Conservation (phyloP, 2,329 filamentous ascomycete genomes). For the Paecilomyces dactylethromorphus region DNA sequence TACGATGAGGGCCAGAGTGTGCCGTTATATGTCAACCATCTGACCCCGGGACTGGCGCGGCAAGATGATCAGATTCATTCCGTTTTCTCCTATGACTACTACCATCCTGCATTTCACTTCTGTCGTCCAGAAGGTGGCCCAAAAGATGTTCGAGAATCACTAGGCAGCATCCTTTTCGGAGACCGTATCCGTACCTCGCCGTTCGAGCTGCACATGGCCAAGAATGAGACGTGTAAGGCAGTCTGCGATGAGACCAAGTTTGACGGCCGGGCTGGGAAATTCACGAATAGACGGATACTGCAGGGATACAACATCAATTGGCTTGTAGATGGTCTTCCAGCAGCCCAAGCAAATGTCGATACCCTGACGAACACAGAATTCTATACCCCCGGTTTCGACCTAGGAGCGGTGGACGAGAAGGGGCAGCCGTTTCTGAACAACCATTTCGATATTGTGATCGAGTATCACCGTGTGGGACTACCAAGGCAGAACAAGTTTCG, state of each 20-base stretch:
- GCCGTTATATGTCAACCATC: slow-evolving; percentile 84
- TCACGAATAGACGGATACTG: slow-evolving; percentile 74
- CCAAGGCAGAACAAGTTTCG: slow-evolving; percentile 58
- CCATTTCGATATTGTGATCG: slow-evolving; percentile 89
- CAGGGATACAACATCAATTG: slow-evolving; percentile 91
- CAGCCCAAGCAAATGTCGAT: slow-evolving; percentile 75
- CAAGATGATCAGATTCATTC: slow-evolving; percentile 78
- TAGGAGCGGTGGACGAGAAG: slow-evolving; percentile 55
- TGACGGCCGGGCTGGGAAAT: slow-evolving; percentile 60
- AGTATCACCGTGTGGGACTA: slow-evolving; percentile 74
- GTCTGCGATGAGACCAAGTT: slow-evolving; percentile 66
- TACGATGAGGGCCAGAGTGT: slow-evolving; percentile 76
- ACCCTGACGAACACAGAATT: slow-evolving; percentile 69
- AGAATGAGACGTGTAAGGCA: slow-evolving; percentile 80
- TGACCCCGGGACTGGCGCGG: slow-evolving; percentile 74
- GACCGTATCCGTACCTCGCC: slow-evolving; percentile 97
- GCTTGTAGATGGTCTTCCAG: slow-evolving; percentile 90
- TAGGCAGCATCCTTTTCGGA: slow-evolving; percentile 95
- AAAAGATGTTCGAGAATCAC: slow-evolving; percentile 73
- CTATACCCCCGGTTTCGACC: slow-evolving; percentile 84
- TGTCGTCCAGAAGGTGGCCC: slow-evolving; percentile 73
- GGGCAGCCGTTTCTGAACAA: slow-evolving; percentile 68
- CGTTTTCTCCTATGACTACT: slow-evolving; percentile 96
- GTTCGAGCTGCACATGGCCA: slow-evolving; percentile 78
- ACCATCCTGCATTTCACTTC: slow-evolving; percentile 80